Evolutionary conservation across 2,329 filamentous ascomycete species (phyloP), one percentile per base, ranked within the genome.

Genomic region (Cladorrhinum sp.): DNA sequence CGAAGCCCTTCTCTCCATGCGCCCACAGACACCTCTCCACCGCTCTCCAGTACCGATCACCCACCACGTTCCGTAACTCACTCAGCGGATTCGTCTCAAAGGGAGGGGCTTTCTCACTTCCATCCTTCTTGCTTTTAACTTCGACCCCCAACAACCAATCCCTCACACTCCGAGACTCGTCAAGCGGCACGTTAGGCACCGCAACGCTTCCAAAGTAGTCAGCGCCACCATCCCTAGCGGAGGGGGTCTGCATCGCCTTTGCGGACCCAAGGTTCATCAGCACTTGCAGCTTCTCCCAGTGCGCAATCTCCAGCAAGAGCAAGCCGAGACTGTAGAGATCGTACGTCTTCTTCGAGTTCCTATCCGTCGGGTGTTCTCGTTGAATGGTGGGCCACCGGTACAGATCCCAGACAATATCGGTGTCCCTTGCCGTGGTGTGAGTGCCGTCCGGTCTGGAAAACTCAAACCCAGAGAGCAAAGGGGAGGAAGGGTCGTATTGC

Each of bases 271-370:
- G 21, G 1, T 58, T 60, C 42, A 81, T 57, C 5, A 81, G 70
- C 18, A 59, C 57, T 18, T 79, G 72, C 36, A 82, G 74, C 1
- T 76, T 75, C 61, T 75, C 69, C 80, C 80, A 82, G 63, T 77
- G 73, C 2, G 77, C 79, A n/a, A 83, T 77, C 64, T 84, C 80
- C 3, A 82, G 66, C 24, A 83, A 64, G 14, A 83, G 69, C 9
- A 82, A 66, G 1, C 80, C 81, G 0, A 83, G 72, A 21, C 74
- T 75, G 64, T 83, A 83, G 18, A 83, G 67, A 63, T 84, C 81
- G 60, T 77, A 79, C 33, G 67, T 69, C 63, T 69, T 69, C 21
- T 56, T 59, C 23, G 67, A 69, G 57, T 67, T 69, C 7, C 65
- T 46, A 21, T 69, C 66, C 0, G 63, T 68, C 0, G 65, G 67